Evolutionary conservation across 805 yeast species (phyloP).

Genomic region (Saccharomycopsis capsularis): DNA sequence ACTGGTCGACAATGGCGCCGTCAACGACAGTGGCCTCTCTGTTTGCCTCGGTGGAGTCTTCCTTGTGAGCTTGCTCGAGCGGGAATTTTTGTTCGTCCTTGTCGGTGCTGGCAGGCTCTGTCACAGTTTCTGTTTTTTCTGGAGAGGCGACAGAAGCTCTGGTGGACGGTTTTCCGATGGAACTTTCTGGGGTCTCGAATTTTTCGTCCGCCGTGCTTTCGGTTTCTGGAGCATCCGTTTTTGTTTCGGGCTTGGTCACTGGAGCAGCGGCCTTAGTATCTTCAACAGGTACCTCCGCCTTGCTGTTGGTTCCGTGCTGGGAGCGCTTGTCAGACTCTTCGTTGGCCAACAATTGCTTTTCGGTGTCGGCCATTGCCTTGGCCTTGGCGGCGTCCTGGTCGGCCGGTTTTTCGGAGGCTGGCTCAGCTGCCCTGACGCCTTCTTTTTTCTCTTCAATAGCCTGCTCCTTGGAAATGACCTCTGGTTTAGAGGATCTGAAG

Average conservation of each 20-base stretch:
- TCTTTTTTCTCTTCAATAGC: constrained; percentile 1
- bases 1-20: neutral
- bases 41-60: neutral
- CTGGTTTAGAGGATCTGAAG: neutral
- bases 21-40: neutral
- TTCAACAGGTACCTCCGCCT: no score
- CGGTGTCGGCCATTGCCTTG: neutral
- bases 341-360: neutral
- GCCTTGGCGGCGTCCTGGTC: constrained; percentile 1
- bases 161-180: neutral
- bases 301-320: no score
- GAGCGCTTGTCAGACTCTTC: constrained; percentile 7
- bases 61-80: neutral
- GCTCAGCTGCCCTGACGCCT: neutral
- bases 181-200: no score
- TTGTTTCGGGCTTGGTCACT: no score
- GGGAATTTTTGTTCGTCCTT: neutral
- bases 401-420: neutral
- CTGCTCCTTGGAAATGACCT: neutral
- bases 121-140: no score
- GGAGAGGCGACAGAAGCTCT: neutral
- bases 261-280: no score
- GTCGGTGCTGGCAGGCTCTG: neutral
- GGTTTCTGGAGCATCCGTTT: no score
- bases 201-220: no score